Conservation (phyloP, 2,329 filamentous ascomycete genomes). For the Apiospora kogelbergensis region DNA sequence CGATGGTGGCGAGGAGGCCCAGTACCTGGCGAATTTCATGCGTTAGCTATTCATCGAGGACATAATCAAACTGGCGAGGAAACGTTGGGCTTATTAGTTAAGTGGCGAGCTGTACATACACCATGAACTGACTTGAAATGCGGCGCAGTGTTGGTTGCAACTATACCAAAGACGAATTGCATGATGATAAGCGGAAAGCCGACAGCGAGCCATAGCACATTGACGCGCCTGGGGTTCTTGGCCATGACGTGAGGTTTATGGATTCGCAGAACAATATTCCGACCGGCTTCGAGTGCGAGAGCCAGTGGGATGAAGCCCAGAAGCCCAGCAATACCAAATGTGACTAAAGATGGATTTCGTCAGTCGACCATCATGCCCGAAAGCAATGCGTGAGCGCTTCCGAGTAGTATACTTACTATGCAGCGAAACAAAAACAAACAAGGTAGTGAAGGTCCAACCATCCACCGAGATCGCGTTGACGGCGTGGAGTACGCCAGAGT, state of each 20-base stretch:
- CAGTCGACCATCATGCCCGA: no score
- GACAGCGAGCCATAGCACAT: conserved; percentile 26
- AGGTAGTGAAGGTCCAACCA: conserved; percentile 19
- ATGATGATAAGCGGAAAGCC: conserved; percentile 25
- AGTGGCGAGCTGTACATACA: conserved; percentile 19
- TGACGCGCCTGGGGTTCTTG: conserved; percentile 22
- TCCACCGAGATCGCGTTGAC: conserved; percentile 21
- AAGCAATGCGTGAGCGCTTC: neutral
- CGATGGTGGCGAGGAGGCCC: conserved; percentile 25
- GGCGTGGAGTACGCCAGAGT: conserved; percentile 23
- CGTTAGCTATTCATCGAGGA: neutral
- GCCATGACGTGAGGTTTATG: conserved; percentile 22
- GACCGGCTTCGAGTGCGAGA: conserved; percentile 26
- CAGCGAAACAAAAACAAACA: conserved; percentile 23
- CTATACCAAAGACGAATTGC: conserved; percentile 27
- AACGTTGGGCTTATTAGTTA: no score
- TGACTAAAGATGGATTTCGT: conserved; percentile 16
- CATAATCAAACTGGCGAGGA: no score
- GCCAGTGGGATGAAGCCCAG: conserved; percentile 27
- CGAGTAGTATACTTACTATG: conserved; percentile 29
- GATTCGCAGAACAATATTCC: conserved; percentile 26
- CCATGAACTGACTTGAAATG: conserved; percentile 32
- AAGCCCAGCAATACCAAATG: conserved; percentile 25
- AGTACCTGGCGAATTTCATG: conserved; percentile 22
- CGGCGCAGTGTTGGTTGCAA: conserved; percentile 20